Evolutionary conservation across 208 protist genomes (phyloP).

Genomic region (Porcisia hertigi): DNA sequence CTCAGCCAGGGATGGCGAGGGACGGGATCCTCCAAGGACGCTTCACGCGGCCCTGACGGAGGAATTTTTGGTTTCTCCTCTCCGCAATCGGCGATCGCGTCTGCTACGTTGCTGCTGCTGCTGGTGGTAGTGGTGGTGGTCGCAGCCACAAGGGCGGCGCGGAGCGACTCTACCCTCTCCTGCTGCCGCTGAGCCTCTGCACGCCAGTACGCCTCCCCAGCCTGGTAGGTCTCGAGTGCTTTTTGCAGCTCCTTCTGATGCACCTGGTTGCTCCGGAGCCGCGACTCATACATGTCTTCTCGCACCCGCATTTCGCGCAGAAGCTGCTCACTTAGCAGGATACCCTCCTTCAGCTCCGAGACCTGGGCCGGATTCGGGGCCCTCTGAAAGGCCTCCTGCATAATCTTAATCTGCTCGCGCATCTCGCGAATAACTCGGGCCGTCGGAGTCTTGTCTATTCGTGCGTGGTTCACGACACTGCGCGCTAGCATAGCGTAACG

Average conservation of each 20-base stretch:
- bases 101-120: neutral
- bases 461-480: conserved; percentile 80
- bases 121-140: neutral
- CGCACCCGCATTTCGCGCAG: conserved; percentile 25
- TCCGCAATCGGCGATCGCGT: neutral
- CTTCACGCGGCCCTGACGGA: neutral
- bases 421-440: conserved; percentile 86
- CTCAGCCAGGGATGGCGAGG: neutral
- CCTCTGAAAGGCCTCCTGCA: conserved; percentile 48
- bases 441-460: conserved; percentile 87
- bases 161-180: conserved; percentile 16
- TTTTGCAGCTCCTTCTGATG: conserved; percentile 14
- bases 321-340: conserved; percentile 22
- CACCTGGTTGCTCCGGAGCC: conserved; percentile 8
- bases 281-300: conserved; percentile 20
- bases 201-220: conserved; percentile 18
- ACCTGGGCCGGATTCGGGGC: conserved; percentile 30
- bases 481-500: conserved; percentile 82
- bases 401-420: conserved; percentile 42
- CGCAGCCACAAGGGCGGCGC: conserved; percentile 9
- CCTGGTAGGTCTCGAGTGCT: conserved; percentile 11
- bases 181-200: conserved; percentile 16
- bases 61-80: neutral
- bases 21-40: neutral
- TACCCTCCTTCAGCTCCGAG: conserved; percentile 27